These are phyloP conservation scores for Lunularia cruciata DNA, from an alignment of 225 moss, liverwort and hornwort species.

Conservation along the genomic window DNA sequence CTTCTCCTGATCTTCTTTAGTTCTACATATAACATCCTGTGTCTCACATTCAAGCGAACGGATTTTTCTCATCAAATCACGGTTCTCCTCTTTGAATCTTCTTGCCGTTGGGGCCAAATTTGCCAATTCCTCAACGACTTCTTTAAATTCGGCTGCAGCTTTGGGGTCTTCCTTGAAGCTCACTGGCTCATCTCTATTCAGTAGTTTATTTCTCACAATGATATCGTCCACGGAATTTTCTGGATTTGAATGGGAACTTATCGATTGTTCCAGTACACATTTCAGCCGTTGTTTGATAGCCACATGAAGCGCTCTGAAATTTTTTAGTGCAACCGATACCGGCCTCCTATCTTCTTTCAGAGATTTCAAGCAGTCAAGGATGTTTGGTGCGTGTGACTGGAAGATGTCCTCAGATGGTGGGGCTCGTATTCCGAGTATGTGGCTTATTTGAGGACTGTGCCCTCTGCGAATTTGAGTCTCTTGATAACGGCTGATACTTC, in stretches of 20 bases:
- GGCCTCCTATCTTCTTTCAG: slow-evolving; percentile 25
- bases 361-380: slow-evolving; percentile 12
- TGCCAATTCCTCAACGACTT: slow-evolving; percentile 2
- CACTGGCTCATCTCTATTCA: not conserved
- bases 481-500: slow-evolving; percentile 17
- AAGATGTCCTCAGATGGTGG: slow-evolving; percentile 7
- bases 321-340: not conserved
- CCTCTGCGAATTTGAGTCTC: slow-evolving; percentile 16
- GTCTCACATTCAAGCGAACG: slow-evolving; percentile 28
- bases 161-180: slow-evolving; percentile 1
- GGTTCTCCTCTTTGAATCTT: slow-evolving; percentile 20
- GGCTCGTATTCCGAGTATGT: slow-evolving; percentile 6
- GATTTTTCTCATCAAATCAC: not conserved
- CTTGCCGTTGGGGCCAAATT: slow-evolving; percentile 11
- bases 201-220: not conserved
- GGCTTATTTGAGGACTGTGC: not conserved
- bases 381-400: slow-evolving; percentile 14
- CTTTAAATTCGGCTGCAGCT: slow-evolving; percentile 6
- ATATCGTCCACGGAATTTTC: not conserved
- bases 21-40: slow-evolving; percentile 16
- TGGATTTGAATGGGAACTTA: not conserved
- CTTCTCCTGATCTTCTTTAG: slow-evolving; percentile 29
- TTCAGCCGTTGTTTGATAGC: slow-evolving; percentile 13
- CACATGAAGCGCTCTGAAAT: slow-evolving; percentile 11
- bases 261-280: slow-evolving; percentile 13